Conservation (phyloP, 805 yeast species). For the Schizosaccharomyces osmophilus region DNA sequence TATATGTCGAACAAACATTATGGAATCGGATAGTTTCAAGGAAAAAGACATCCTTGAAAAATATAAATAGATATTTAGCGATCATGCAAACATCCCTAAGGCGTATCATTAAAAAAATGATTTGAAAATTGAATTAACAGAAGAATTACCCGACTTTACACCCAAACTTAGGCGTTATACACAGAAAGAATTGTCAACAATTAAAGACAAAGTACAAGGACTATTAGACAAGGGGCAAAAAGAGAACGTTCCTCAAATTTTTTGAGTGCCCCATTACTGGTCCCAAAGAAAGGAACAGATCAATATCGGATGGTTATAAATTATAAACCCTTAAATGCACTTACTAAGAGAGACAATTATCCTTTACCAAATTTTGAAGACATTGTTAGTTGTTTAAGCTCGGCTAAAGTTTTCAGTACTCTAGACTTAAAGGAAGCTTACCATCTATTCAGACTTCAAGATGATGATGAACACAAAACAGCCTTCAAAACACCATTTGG, state of each 20-base stretch:
- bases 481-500: constrained; percentile 11
- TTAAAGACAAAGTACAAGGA: neutral
- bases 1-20: too few species aligned
- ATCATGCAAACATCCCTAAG: too few species aligned
- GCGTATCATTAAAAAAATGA: too few species aligned
- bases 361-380: neutral
- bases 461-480: constrained; percentile 6
- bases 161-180: neutral
- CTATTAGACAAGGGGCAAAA: neutral
- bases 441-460: constrained; percentile 13
- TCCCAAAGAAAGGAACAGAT: neutral
- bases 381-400: constrained; percentile 6
- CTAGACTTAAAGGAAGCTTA: constrained; percentile 9
- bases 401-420: too few species aligned
- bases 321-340: neutral
- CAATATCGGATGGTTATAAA: neutral
- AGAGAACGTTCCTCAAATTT: neutral
- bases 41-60: too few species aligned
- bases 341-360: neutral
- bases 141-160: too few species aligned
- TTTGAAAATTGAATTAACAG: too few species aligned
- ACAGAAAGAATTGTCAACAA: neutral
- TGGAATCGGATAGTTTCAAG: too few species aligned
- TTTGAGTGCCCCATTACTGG: neutral
- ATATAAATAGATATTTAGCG: too few species aligned